Percentiles rank a stretch among this genome's conserved stretches.
phyloP scores from a whole-genome alignment of 1,284 basidiomycete genomes.

The Amylostereum chailletii region DNA sequence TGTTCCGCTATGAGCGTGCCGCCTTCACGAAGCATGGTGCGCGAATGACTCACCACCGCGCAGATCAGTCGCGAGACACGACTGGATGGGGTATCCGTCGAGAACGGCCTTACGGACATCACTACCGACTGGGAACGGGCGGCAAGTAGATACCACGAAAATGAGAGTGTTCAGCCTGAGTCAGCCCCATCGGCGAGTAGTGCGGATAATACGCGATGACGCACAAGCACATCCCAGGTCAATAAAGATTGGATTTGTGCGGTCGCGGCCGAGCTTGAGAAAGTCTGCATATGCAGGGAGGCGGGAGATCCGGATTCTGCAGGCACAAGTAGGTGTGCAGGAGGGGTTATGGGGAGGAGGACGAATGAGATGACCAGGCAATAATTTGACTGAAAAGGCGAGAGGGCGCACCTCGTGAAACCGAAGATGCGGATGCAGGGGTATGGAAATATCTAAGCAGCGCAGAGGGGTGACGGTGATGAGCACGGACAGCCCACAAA shows the following conservation, averaged over 20 bases:
- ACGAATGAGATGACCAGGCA: no score
- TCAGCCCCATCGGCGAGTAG: no score
- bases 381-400: not conserved
- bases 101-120: conserved; percentile 9
- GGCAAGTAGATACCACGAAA: not conserved
- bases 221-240: conserved; percentile 12
- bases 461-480: no score
- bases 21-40: conserved; percentile 3
- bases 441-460: conserved; percentile 7
- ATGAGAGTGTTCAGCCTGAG: not conserved
- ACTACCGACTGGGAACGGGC: conserved; percentile 6
- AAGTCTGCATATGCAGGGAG: conserved; percentile 6
- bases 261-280: conserved; percentile 6
- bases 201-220: not conserved
- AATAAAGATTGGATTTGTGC: conserved; percentile 8
- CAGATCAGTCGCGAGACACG: conserved; percentile 16
- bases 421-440: conserved; percentile 8
- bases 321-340: no score
- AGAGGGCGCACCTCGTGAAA: conserved; percentile 5
- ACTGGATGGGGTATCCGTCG: conserved; percentile 10
- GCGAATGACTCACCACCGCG: conserved; percentile 6
- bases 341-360: no score
- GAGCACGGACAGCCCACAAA: no score
- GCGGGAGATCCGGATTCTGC: conserved; percentile 8
- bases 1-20: no score